Evolutionary conservation across 164 flowering plant species (phyloP).

Genomic region (Liquidambar formosana): DNA sequence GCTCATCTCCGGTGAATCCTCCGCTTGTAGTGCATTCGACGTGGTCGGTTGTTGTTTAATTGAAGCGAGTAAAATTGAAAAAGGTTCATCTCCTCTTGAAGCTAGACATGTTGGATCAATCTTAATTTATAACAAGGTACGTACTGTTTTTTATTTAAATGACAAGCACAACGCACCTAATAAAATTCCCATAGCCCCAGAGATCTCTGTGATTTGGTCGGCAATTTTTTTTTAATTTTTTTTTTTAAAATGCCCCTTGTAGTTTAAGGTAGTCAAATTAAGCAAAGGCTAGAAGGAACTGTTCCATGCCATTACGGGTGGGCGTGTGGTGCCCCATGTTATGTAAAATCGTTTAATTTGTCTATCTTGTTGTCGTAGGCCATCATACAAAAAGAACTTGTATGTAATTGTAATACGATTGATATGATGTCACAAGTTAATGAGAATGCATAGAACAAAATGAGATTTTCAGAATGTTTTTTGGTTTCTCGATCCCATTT

Average conservation of each 20-base stretch:
- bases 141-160: slow-evolving; percentile 3
- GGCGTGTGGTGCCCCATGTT: too few relatives aligned
- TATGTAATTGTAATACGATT: too few relatives aligned
- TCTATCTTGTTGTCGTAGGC: too few relatives aligned
- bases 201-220: slow-evolving; percentile 20
- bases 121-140: not conserved
- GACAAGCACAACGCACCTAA: slow-evolving; percentile 6
- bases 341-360: too few relatives aligned
- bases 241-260: not conserved
- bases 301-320: too few relatives aligned
- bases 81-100: slow-evolving; percentile 14
- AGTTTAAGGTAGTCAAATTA: not conserved
- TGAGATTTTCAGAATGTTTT: too few relatives aligned
- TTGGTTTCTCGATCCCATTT: too few relatives aligned
- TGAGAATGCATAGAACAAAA: too few relatives aligned
- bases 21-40: not conserved
- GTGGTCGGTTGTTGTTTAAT: slow-evolving; percentile 21
- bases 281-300: too few relatives aligned
- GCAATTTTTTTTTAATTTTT: not conserved
- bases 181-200: not conserved
- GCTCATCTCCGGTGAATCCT: too few relatives aligned
- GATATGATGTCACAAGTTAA: too few relatives aligned
- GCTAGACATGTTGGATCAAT: not conserved
- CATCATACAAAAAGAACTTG: too few relatives aligned
- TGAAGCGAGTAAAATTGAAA: not conserved